Conservation (phyloP, 1,284 basidiomycete species). For the Porodaedalea pini region DNA sequence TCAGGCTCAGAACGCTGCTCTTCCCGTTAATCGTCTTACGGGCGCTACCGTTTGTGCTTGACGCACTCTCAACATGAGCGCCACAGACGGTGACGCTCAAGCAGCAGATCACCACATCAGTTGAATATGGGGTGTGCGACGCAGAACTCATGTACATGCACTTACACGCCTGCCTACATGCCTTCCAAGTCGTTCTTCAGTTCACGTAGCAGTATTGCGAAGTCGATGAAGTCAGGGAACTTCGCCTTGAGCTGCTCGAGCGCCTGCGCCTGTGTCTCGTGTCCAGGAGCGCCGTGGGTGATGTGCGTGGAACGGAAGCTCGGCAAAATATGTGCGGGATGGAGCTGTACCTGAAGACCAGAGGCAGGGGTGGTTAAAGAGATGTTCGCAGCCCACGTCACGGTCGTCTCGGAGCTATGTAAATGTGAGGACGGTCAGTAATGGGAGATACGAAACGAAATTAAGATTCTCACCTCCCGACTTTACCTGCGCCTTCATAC, state of each 20-base stretch:
- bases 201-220: slow-evolving; percentile 26
- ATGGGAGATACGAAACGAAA: not conserved
- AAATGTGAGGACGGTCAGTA: no score
- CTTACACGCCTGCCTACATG: slow-evolving; percentile 30
- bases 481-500: slow-evolving; percentile 11
- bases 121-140: slow-evolving; percentile 34
- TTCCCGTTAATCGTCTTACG: not conserved
- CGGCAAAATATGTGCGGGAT: slow-evolving; percentile 2
- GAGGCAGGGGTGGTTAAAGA: not conserved
- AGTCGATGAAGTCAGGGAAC: slow-evolving; percentile 27
- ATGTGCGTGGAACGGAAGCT: slow-evolving; percentile 3
- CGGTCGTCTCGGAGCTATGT: slow-evolving; percentile 12
- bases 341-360: slow-evolving; percentile 10
- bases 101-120: slow-evolving; percentile 31
- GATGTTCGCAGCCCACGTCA: slow-evolving; percentile 14
- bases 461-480: slow-evolving; percentile 13
- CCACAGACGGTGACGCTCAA: slow-evolving; percentile 27
- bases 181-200: slow-evolving; percentile 31
- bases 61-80: not conserved
- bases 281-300: slow-evolving; percentile 13
- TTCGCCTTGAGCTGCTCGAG: slow-evolving; percentile 23
- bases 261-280: slow-evolving; percentile 22
- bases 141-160: slow-evolving; percentile 27
- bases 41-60: not conserved
- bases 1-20: not conserved